Percentiles rank a stretch among this genome's conserved stretches.
phyloP scores from a whole-genome alignment of 2,329 filamentous ascomycete species.

The Alternaria solani region DNA sequence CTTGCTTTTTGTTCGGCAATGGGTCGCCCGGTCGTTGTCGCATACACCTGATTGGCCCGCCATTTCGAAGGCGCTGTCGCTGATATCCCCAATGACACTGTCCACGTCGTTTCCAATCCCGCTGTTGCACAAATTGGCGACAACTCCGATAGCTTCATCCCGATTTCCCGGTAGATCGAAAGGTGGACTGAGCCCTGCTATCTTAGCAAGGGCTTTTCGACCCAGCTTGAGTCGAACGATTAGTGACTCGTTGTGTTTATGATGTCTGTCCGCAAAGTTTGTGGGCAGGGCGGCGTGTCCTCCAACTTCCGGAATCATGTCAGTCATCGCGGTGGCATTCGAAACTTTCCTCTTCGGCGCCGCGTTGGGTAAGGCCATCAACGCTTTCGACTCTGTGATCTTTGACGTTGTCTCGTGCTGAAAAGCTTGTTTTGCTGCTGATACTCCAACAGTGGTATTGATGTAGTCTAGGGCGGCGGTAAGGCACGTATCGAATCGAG shows the following conservation, averaged over 20 bases:
- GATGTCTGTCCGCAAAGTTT: neutral
- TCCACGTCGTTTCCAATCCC: neutral
- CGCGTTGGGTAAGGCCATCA: neutral
- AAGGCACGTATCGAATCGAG: neutral
- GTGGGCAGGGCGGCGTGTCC: neutral
- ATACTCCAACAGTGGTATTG: neutral
- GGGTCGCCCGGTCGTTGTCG: neutral
- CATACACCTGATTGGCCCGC: no score
- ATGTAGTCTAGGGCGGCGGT: constrained; percentile 1
- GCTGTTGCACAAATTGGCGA: neutral
- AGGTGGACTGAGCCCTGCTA: neutral
- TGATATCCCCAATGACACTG: neutral
- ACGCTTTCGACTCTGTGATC: neutral
- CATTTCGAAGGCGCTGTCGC: neutral
- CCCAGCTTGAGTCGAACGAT: neutral
- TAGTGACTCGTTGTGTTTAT: neutral
- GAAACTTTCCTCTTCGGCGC: neutral
- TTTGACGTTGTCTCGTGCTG: neutral
- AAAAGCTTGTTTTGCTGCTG: neutral
- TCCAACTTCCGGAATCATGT: neutral
- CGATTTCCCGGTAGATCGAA: neutral
- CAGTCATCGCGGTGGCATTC: neutral
- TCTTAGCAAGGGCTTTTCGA: neutral
- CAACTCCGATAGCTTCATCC: neutral
- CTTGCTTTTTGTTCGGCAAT: neutral